phyloP scores from a whole-genome alignment of 129 eudicot genomes.

The Escallonia rubra region DNA sequence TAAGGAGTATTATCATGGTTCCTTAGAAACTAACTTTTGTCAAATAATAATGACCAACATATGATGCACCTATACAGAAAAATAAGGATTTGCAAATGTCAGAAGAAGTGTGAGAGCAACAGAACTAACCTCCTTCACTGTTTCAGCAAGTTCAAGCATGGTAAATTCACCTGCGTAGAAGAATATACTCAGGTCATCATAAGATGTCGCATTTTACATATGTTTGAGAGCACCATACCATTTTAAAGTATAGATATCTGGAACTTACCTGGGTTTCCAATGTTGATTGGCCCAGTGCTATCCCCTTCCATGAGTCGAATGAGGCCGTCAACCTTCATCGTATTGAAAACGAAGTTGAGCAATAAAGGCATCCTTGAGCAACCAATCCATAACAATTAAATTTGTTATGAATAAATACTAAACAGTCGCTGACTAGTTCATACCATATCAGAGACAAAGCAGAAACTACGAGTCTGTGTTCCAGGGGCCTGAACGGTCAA shows the following conservation, averaged over 20 bases:
- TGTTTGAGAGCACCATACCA: neutral
- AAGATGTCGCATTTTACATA: neutral
- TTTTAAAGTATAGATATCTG: neutral
- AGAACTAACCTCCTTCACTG: conserved; percentile 57
- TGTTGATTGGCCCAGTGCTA: conserved; percentile 73
- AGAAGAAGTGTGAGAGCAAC: neutral
- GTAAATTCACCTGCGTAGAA: conserved; percentile 57
- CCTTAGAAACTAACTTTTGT: too few relatives aligned
- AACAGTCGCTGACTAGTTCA: neutral
- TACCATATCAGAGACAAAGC: conserved; percentile 75
- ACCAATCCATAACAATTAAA: neutral
- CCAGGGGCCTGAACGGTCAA: conserved; percentile 83
- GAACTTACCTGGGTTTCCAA: conserved; percentile 62
- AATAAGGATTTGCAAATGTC: neutral
- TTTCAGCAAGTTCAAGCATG: conserved; percentile 87
- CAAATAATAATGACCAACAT: too few relatives aligned
- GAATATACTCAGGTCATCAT: neutral
- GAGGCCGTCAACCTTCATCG: conserved; percentile 67
- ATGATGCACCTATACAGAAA: too few relatives aligned
- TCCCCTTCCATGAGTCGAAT: conserved; percentile 88
- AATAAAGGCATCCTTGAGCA: neutral
- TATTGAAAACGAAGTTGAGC: conserved; percentile 3
- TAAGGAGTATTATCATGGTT: too few relatives aligned
- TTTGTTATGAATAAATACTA: neutral
- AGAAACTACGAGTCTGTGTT: conserved; percentile 81